A percentile compares a stretch with the other conserved stretches of the same genome.
These are phyloP conservation scores for Phlebopus sp. DNA, from an alignment of 1,284 basidiomycete species.

Conservation along the genomic window DNA sequence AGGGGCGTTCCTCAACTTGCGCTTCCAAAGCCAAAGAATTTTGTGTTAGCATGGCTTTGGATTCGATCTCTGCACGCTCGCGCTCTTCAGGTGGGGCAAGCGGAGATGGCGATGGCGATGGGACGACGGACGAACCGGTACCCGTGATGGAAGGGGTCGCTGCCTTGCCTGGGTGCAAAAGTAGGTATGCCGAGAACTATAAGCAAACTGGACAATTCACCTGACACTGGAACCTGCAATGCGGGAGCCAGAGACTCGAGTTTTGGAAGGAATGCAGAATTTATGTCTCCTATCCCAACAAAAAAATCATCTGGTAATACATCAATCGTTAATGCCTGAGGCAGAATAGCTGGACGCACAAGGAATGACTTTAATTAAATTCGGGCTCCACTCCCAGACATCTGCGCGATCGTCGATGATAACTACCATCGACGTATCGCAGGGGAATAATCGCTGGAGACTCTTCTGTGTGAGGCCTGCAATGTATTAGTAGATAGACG, in stretches of 20 bases:
- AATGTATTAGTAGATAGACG: slow-evolving; percentile 8
- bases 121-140: slow-evolving; percentile 11
- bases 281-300: slow-evolving; percentile 98
- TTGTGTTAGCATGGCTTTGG: slow-evolving; percentile 55
- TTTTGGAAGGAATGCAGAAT: slow-evolving; percentile 88
- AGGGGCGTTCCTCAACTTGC: slow-evolving; percentile 81
- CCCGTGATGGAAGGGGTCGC: slow-evolving; percentile 12
- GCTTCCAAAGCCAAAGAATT: slow-evolving; percentile 77
- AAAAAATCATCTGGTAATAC: slow-evolving; percentile 85
- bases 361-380: slow-evolving; percentile 94
- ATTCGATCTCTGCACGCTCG: slow-evolving; percentile 45
- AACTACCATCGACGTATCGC: slow-evolving; percentile 98
- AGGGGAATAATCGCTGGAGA: slow-evolving; percentile 88
- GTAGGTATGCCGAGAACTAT: slow-evolving; percentile 1
- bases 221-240: slow-evolving; percentile 23
- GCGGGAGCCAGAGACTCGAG: slow-evolving; percentile 49
- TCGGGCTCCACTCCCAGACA: slow-evolving; percentile 96
- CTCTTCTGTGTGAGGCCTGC: slow-evolving; percentile 87
- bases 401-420: slow-evolving; percentile 98
- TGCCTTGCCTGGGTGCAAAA: slow-evolving; percentile 17
- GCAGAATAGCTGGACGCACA: slow-evolving; percentile 57
- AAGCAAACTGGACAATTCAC: slow-evolving; percentile 19
- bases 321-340: slow-evolving; percentile 1
- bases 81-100: slow-evolving; percentile 34
- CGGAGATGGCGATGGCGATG: slow-evolving; percentile 25